phyloP scores from a whole-genome alignment of 495 filamentous ascomycete species.

The Tetracladium setigerum region DNA sequence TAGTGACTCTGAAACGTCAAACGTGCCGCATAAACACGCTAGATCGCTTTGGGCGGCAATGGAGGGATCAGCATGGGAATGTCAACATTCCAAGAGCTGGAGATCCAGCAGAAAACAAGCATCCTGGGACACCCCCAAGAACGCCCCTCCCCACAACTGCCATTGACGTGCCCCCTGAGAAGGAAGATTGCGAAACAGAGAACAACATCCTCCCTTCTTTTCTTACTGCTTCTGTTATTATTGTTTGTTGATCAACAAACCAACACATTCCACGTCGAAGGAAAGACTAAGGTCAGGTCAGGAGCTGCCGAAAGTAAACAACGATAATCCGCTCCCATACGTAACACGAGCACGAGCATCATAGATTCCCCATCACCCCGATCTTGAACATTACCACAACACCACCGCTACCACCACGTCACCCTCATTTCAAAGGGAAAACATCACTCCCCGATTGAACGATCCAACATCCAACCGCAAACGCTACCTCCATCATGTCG shows the following conservation, averaged over 20 bases:
- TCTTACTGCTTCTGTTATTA: no score
- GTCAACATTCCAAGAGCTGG: no score
- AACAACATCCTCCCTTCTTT: no score
- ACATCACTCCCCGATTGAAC: no score
- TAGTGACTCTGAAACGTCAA: background rate
- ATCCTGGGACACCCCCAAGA: background rate
- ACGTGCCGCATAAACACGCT: background rate
- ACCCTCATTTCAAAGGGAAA: no score
- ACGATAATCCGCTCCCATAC: no score
- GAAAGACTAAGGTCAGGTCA: no score
- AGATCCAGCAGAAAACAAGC: background rate
- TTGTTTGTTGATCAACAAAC: no score
- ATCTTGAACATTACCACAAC: background rate
- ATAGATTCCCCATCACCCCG: background rate
- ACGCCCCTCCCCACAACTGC: background rate
- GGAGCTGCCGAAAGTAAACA: background rate
- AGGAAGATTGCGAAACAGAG: no score
- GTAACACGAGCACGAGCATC: no score
- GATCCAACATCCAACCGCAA: background rate
- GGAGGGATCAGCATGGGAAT: background rate
- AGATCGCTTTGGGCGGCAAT: background rate
- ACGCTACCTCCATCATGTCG: slow-evolving; percentile 41
- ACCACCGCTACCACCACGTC: background rate
- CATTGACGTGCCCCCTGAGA: no score
- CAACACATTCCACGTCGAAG: no score